A percentile compares a stretch with the other conserved stretches of the same genome.
phyloP scores from a whole-genome alignment of 2,329 filamentous ascomycete genomes.

The Colletotrichum graminicola region DNA sequence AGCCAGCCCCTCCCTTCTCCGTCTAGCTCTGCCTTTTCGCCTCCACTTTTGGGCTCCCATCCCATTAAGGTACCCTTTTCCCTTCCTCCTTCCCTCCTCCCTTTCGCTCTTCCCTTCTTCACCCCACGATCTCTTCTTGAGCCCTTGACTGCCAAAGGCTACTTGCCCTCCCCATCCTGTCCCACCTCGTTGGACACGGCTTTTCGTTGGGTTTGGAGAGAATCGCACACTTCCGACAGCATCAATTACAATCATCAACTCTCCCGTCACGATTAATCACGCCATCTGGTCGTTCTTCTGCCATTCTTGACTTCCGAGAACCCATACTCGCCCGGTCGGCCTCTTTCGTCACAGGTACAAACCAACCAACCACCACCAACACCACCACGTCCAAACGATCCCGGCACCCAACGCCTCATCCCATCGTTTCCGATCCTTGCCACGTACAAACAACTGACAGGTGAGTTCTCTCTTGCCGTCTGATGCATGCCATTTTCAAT shows the following conservation, averaged over 20 bases:
- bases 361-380: conserved; percentile 6
- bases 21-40: conserved; percentile 36
- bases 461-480: conserved; percentile 9
- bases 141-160: conserved; percentile 37
- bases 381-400: background rate
- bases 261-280: conserved; percentile 20
- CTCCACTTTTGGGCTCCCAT: conserved; percentile 42
- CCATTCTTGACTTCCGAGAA: conserved; percentile 18
- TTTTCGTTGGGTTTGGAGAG: conserved; percentile 31
- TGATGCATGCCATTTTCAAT: background rate
- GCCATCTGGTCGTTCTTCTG: conserved; percentile 14
- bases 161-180: conserved; percentile 33
- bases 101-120: conserved; percentile 31
- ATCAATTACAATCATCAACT: conserved; percentile 25
- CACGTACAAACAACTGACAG: conserved; percentile 11
- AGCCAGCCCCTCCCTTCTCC: background rate
- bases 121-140: conserved; percentile 41
- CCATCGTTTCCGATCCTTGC: conserved; percentile 37
- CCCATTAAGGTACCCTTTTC: conserved; percentile 40
- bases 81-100: conserved; percentile 24
- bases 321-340: conserved; percentile 24
- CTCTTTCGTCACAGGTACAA: conserved; percentile 39
- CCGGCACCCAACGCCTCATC: conserved; percentile 34
- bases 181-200: conserved; percentile 39
- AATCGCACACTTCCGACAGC: conserved; percentile 11